Base-by-base conservation (phyloP, 345 rosid genomes). In the Xanthoceras sorbifolium region DNA sequence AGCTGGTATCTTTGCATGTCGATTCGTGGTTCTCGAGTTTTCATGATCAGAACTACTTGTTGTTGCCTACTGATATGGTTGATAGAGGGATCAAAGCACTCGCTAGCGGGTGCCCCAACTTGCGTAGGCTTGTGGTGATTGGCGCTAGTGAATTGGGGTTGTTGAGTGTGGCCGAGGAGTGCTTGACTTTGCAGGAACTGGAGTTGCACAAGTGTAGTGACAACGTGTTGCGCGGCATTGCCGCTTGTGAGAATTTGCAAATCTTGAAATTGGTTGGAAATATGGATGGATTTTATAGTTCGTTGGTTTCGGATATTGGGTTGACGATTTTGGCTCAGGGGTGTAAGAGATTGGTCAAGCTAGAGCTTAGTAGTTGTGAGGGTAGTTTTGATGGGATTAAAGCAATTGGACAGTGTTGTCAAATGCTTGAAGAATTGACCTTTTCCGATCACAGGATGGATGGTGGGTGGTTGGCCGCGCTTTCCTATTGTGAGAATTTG, bases 301-400 rank as follows among this genome's bases (percentile, higher is more conserved):
- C 94, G 0, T 6, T 77, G 57, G 97, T 97, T 74, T 83, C 98
- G 29, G 99, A 97, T 84, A 89, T 97, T 23, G 99, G 99, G 50
- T 72, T 97, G 70, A 97, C 98, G 3, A 90, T 94, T 48, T 76
- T 97, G 81, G 98, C 97, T 5, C 98, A 92, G 71, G 99, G 97
- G 72, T 94, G 98, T 67, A 90, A 80, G 85, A 86, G 98, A 77
- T 77, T 97, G 55, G 94, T 94, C 84, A 94, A 87, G 96, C 91
- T 97, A 61, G 98, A 97, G 86, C 90, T 94, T 7, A 79, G 82
- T 69, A 93, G 98, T 38, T 94, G 99, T 44, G 91, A 88, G 76
- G 99, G 99, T 63, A 93, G 98, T 55, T 94, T 88, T 28, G 97
- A 91, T 74, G 99, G 98, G 87, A 86, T 94, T 57, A 97, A 92